A percentile compares a stretch with the other conserved stretches of the same genome.
phyloP scores from a whole-genome alignment of 177 flowering plant species.

The Telopea speciosissima region DNA sequence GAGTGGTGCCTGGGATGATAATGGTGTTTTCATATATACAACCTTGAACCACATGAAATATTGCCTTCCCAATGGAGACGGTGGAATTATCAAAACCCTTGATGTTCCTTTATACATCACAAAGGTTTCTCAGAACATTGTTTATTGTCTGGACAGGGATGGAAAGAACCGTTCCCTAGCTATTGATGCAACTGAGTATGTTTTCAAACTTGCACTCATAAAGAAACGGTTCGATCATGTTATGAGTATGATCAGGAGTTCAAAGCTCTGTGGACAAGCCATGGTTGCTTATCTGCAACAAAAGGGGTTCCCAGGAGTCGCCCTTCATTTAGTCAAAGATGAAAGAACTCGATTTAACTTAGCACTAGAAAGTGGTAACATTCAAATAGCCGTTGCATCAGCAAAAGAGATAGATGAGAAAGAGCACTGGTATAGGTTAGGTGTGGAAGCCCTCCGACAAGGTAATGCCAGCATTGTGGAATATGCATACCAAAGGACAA shows the following conservation, averaged over 20 bases:
- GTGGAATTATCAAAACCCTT: background rate
- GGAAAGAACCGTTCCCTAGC: conserved; percentile 7
- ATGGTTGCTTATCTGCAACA: conserved; percentile 22
- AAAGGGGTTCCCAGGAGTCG: background rate
- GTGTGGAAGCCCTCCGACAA: conserved; percentile 28
- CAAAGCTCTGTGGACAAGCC: conserved; percentile 19
- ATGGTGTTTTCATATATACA: conserved; percentile 13
- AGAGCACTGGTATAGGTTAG: background rate
- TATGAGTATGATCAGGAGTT: conserved; percentile 4
- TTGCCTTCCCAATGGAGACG: conserved; percentile 2
- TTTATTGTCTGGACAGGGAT: conserved; percentile 15
- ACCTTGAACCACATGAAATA: conserved; percentile 14
- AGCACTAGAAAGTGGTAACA: conserved; percentile 22
- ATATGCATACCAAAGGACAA: conserved; percentile 1
- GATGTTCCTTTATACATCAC: background rate
- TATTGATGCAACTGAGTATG: conserved; percentile 12
- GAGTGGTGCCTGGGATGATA: conserved; percentile 17
- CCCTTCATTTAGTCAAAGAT: conserved; percentile 2
- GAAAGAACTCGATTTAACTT: conserved; percentile 4
- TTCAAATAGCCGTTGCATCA: background rate
- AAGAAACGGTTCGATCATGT: conserved; percentile 25
- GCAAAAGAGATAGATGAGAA: conserved; percentile 30
- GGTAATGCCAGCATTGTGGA: background rate
- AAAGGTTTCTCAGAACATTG: conserved; percentile 6
- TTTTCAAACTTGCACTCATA: conserved; percentile 19